Evolutionary conservation across 2,329 filamentous ascomycete species (phyloP).

Genomic region (Tetracladium maxilliforme): DNA sequence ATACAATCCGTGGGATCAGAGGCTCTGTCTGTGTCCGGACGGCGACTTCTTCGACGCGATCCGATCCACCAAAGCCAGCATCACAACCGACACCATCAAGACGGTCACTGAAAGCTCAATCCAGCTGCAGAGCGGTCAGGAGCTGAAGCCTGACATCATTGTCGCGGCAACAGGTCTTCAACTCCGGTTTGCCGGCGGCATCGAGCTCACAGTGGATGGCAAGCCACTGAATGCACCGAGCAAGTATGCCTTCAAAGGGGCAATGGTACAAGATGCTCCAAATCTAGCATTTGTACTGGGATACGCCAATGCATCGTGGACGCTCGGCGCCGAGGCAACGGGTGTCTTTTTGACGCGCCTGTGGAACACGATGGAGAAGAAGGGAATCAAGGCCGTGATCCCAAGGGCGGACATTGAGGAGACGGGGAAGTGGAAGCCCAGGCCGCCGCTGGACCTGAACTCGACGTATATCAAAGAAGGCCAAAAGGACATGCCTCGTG

Average conservation of each 20-base stretch:
- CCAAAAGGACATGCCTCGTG: conserved; percentile 21
- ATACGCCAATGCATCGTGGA: conserved; percentile 54
- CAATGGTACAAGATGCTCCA: conserved; percentile 52
- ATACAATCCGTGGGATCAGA: conserved; percentile 59
- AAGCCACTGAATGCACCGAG: conserved; percentile 26
- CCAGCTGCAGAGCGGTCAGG: conserved; percentile 26
- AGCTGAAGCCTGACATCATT: conserved; percentile 49
- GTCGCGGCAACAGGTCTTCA: conserved; percentile 55
- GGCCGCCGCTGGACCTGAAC: conserved; percentile 21
- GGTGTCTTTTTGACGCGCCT: conserved; percentile 31
- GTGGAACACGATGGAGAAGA: conserved; percentile 29
- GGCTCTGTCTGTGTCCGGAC: conserved; percentile 51
- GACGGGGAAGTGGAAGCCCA: conserved; percentile 17
- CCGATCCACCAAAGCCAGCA: conserved; percentile 23
- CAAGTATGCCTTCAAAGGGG: conserved; percentile 46
- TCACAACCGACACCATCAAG: conserved; percentile 37
- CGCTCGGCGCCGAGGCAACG: conserved; percentile 43
- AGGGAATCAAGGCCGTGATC: conserved; percentile 20
- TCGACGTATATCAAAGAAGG: conserved; percentile 28
- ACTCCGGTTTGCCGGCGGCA: conserved; percentile 38
- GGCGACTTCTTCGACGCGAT: conserved; percentile 40
- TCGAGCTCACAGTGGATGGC: conserved; percentile 38
- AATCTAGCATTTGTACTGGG: conserved; percentile 48
- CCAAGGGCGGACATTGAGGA: conserved; percentile 15
- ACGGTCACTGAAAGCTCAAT: conserved; percentile 32